Base-by-base conservation (phyloP, 1,284 basidiomycete genomes). In the Puccinia hordei region DNA sequence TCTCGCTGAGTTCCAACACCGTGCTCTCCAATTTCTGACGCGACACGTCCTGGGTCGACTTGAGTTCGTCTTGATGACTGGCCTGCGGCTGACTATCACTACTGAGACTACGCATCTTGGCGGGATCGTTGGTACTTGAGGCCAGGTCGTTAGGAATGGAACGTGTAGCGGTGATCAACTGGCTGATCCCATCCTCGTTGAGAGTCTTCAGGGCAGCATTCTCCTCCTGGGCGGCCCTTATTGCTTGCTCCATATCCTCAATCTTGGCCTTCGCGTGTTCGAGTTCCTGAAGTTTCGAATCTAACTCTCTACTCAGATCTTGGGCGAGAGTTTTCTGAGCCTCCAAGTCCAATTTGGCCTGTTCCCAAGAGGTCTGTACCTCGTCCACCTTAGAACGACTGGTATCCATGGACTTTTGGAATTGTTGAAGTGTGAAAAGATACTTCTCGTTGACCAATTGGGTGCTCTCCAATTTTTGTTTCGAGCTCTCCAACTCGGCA, bases 351-450 rank as follows among this genome's bases (percentile, higher is more conserved):
- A 90, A 89, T 55, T 89, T 89, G 9, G 91, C 89, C 57, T 89
- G 90, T 81, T 90, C 88, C 86, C 93, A 91, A 83, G 93, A 89
- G 10, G 88, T 85, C 84, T 97, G 93, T 55, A 95, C 88, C 85
- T 98, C 95, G 24, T 90, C 89, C 0, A 92, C 89, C n/a, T 94
- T 91, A 3, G 89, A 87, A 4, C 91, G 90, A 12, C 94, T 90
- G 0, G 93, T 90, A 61, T 90, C 88, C 73, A 99, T 87, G 0
- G 94, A 93, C 17, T 88, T 87, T 74, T 92, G 91, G 5, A 93
- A 90, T 86, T 97, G 93, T 73, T 94, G 93, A 76, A 99, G 88
- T 0, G 94, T 90, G 33, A 90, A 90, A 38, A 96, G 87, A 85
- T 98, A 94, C 83, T 94, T 91, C 73, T 94, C 93, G 41, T 91